Evolutionary conservation across 345 rosid species (phyloP).

Genomic region (Leavenworthia alabamica): DNA sequence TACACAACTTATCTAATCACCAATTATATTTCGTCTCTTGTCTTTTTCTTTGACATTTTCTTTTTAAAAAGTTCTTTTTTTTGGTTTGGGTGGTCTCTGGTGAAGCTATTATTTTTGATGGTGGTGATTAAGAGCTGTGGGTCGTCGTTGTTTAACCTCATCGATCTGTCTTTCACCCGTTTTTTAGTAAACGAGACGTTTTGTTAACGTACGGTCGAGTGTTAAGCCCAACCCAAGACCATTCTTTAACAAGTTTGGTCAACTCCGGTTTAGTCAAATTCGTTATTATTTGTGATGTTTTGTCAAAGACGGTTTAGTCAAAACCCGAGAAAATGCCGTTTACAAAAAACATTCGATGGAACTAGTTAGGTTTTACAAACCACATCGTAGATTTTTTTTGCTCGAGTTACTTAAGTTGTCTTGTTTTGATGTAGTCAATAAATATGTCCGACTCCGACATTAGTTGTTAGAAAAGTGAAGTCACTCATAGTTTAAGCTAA

Average conservation of each 20-base stretch:
- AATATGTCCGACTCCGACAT: neutral
- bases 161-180: neutral
- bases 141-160: slow-evolving; percentile 1
- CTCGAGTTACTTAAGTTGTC: neutral
- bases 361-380: neutral
- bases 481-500: neutral
- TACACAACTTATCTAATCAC: slow-evolving; percentile 4
- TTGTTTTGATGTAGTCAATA: neutral
- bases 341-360: neutral
- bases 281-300: neutral
- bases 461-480: neutral
- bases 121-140: slow-evolving; percentile 2
- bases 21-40: neutral
- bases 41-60: neutral
- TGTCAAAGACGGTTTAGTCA: neutral
- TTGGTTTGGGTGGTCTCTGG: slow-evolving; percentile 2
- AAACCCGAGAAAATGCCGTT: neutral
- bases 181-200: slow-evolving; percentile 8
- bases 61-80: neutral
- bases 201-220: neutral
- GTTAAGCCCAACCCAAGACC: neutral
- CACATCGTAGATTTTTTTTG: neutral
- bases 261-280: neutral
- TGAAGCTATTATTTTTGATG: slow-evolving; percentile 4
- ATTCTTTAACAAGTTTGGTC: neutral